A percentile compares a stretch with the other conserved stretches of the same genome.
Conservation (phyloP, 148 eudicot genomes). For the Chenopodium quinoa region DNA sequence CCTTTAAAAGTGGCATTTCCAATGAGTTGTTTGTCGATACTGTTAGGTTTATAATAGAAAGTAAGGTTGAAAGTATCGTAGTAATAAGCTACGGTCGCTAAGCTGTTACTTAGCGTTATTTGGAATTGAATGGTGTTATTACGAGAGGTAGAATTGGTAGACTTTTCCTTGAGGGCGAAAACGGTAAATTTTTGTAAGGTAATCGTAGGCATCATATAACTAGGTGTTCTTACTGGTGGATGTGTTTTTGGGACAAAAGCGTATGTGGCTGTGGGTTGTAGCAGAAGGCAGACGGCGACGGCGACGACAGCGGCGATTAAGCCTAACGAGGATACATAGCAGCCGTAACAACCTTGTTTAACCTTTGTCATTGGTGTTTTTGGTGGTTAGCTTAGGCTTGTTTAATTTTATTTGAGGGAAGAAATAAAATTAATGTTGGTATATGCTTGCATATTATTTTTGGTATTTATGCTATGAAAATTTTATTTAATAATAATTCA, state of each 20-base stretch:
- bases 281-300: background rate
- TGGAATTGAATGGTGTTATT: conserved; percentile 41
- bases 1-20: conserved; percentile 6
- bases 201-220: background rate
- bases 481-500: no score
- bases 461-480: no score
- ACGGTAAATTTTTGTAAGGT: background rate
- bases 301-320: background rate
- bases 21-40: background rate
- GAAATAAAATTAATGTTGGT: no score
- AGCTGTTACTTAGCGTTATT: conserved; percentile 49
- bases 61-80: conserved; percentile 23
- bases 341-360: background rate
- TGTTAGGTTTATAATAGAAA: conserved; percentile 22
- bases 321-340: background rate
- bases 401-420: background rate
- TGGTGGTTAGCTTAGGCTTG: background rate
- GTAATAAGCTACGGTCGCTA: background rate
- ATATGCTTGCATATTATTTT: no score
- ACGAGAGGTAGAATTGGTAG: background rate
- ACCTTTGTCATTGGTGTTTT: background rate
- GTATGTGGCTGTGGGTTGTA: background rate
- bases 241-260: background rate
- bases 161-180: background rate
- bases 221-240: no score